phyloP scores from a whole-genome alignment of 176 grass and related monocot genomes.

The Oryza nivara region DNA sequence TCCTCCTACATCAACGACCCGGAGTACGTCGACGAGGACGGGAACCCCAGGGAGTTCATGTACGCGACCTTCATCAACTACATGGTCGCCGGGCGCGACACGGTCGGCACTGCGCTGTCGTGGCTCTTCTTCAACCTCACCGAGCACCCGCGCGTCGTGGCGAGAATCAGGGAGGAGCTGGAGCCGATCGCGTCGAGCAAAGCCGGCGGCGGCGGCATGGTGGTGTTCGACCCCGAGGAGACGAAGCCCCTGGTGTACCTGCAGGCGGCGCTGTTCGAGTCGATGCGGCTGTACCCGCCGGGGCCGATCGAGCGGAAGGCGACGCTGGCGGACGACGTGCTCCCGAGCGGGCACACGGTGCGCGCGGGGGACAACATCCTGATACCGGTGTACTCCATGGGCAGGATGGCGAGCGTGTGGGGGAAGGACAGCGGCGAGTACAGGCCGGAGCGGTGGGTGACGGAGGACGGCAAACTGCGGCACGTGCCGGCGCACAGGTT shows the following conservation, averaged over 20 bases:
- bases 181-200: background rate
- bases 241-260: conserved; percentile 24
- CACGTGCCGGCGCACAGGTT: conserved; percentile 47
- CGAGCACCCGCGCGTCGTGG: conserved; percentile 19
- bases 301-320: conserved; percentile 28
- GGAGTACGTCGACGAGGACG: background rate
- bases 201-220: too few relatives aligned
- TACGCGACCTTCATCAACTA: conserved; percentile 44
- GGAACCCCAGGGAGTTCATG: conserved; percentile 3
- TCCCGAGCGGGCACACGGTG: conserved; percentile 41
- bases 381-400: conserved; percentile 24
- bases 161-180: conserved; percentile 23
- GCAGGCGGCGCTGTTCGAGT: conserved; percentile 48
- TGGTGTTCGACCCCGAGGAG: conserved; percentile 35
- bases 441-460: conserved; percentile 54
- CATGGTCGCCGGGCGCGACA: conserved; percentile 48
- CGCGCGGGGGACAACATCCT: conserved; percentile 25
- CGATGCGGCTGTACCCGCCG: conserved; percentile 44
- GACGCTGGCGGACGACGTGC: conserved; percentile 13
- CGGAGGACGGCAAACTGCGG: conserved; percentile 33
- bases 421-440: conserved; percentile 46
- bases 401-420: conserved; percentile 43
- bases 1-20: conserved; percentile 27
- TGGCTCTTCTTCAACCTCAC: conserved; percentile 53
- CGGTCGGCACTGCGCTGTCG: conserved; percentile 35